Base-by-base conservation (phyloP, 2,329 filamentous ascomycete species). In the Neonectria punicea region DNA sequence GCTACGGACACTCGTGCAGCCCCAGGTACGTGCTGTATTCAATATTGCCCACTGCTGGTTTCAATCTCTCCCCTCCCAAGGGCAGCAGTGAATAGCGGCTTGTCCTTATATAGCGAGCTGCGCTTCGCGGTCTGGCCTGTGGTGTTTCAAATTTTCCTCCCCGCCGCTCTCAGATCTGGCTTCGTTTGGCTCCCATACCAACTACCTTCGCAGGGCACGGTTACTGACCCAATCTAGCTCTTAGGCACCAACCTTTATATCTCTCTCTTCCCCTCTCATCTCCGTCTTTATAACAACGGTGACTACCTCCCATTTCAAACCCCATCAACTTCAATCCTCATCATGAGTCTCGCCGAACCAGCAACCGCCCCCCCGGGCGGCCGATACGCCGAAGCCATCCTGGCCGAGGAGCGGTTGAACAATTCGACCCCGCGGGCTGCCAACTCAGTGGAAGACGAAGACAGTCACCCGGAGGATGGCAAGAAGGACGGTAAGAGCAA, bases 401-500 rank as follows among this genome's bases (percentile, higher is more conserved):
- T 74, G 66, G 70, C 73, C 58, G 75, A 78, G 59, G 66, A 72
- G 39, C 70, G 71, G 49, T 63, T 72, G 57, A 73, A 74, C 63
- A 74, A 76, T 62, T 76, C 78, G 39, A 78, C 79, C 1, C 77
- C 78, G 20, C 73, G 76, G 46, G 70, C 76, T 50, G 63, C 67
- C 53, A 73, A 75, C 5, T 85, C 90, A 65, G 87, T 86, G 61
- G 89, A 44, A 47, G 64, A 74, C 13, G 44, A 58, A 22, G 66
- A 61, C 14, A 55, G 49, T 34, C 65, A 65, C 9, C 51, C 53
- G 2, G 70, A 59, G 22, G 71, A 70, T 25, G 28, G 63, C 14
- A 72, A 70, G 46, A 73, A 68, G 54, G 72, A 75, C 18, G 64
- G 66, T n/a, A 71, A 72, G 57, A 85, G 83, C 54, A 86, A 86